Conservation (phyloP, 73 alveolate species). For the Breviolum minutum region DNA sequence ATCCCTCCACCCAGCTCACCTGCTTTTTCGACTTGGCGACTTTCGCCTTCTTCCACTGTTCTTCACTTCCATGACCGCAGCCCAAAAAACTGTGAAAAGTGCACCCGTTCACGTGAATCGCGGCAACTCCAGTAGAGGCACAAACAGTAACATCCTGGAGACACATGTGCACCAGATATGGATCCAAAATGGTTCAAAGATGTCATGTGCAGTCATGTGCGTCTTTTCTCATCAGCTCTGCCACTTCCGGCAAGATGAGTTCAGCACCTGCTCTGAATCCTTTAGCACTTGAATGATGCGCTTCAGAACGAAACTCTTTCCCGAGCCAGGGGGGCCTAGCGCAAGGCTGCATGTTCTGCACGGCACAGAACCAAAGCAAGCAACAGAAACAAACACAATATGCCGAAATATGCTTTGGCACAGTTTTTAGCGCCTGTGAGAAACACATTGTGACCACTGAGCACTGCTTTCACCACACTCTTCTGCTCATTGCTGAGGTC, state of each 20-base stretch:
- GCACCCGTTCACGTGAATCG: slow-evolving; percentile 30
- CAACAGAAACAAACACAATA: neutral
- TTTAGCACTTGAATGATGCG: slow-evolving; percentile 32
- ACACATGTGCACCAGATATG: neutral
- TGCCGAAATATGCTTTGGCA: neutral
- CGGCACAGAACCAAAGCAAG: neutral
- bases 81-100: slow-evolving; percentile 31
- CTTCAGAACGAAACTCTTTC: slow-evolving; percentile 20
- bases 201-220: no score
- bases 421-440: slow-evolving; percentile 18
- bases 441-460: slow-evolving; percentile 44
- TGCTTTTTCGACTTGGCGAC: neutral
- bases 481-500: slow-evolving; percentile 48
- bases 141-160: slow-evolving; percentile 8
- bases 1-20: neutral
- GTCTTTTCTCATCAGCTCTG: no score
- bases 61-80: neutral
- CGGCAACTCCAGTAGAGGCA: slow-evolving; percentile 49
- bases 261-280: neutral
- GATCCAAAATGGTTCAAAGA: no score
- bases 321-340: slow-evolving; percentile 16
- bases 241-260: no score
- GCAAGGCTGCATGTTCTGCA: neutral
- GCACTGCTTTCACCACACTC: slow-evolving; percentile 62
- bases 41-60: slow-evolving; percentile 20